phyloP scores from a whole-genome alignment of 2,329 filamentous ascomycete species.

The Trichoderma simmonsii region DNA sequence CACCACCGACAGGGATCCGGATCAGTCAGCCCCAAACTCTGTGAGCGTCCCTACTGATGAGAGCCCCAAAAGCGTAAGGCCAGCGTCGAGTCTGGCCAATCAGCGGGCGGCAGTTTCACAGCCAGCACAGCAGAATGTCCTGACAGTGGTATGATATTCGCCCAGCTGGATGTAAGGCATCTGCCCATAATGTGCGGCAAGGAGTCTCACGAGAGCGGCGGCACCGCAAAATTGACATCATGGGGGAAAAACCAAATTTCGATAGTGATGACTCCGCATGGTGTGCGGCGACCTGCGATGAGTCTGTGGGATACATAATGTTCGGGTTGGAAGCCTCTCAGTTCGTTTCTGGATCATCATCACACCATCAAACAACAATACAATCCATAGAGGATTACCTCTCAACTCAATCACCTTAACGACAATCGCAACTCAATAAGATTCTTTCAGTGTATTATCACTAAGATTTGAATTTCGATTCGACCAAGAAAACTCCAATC shows the following conservation, averaged over 20 bases:
- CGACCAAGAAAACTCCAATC: background rate
- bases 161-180: background rate
- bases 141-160: constrained; percentile 19
- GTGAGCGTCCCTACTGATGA: background rate
- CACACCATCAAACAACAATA: constrained; percentile 11
- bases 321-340: background rate
- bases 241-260: background rate
- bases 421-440: background rate
- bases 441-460: constrained; percentile 5
- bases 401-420: constrained; percentile 11
- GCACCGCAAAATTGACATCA: constrained; percentile 10
- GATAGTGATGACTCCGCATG: background rate
- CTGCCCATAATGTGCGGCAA: constrained; percentile 6
- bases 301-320: constrained; percentile 11
- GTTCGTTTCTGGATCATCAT: constrained; percentile 4
- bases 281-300: constrained; percentile 6
- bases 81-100: background rate
- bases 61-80: background rate
- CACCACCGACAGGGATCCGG: constrained; percentile 7
- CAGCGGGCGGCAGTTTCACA: background rate
- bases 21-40: background rate
- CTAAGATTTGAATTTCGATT: background rate
- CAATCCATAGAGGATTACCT: constrained; percentile 9
- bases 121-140: constrained; percentile 1
- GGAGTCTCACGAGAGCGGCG: background rate